Base-by-base conservation (phyloP, 2,329 filamentous ascomycete species). In the Metarhizium humberi region DNA sequence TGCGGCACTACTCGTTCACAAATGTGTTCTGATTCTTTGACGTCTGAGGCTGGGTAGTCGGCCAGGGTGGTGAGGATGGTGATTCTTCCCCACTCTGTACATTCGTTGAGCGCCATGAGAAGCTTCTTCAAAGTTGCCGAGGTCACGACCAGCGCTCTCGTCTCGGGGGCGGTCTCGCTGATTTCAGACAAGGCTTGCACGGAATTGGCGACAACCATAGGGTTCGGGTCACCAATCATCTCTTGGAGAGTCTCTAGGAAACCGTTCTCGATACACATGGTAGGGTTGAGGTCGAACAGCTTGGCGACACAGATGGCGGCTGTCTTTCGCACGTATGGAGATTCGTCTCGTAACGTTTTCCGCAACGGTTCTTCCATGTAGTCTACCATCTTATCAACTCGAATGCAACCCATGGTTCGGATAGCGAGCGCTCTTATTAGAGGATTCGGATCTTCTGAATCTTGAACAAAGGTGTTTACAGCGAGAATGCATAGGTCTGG, bases 361-460 rank as follows among this genome's bases (percentile, higher is more conserved):
- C 94, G 84, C 59, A 99, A 74, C 14, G 94, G 94, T 67, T 99
- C 94, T 71, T 97, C 94, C 92, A 99, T 97, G 71, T 99, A 99
- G 69, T 99, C 94, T 61, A 97, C 90, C 90, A 99, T 99, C 74
- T 99, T 99, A 64, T 97, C 94, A 55, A 99, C 94, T 55, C 94
- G 80, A 65, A 99, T 97, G 68, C 94, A 97, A 45, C 94, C 94
- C 94, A 99, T 99, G 38, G 94, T 99, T 64, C 94, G 84, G 70
- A 99, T 95, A 55, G 94, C 94, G 52, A 99, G 80, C 52, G 94
- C 94, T 78, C 94, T 81, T 66, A 99, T 90, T 29, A 99, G 81
- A 14, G 94, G 94, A 67, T 99, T 99, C 47, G 94, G 94, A 67
- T 99, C 94, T 81, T 99, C 94, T 16, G 94, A 94, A 71, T 99